These are phyloP conservation scores for Panicum virgatum DNA, from an alignment of 202 grass and related monocot genomes.

Conservation along the genomic window DNA sequence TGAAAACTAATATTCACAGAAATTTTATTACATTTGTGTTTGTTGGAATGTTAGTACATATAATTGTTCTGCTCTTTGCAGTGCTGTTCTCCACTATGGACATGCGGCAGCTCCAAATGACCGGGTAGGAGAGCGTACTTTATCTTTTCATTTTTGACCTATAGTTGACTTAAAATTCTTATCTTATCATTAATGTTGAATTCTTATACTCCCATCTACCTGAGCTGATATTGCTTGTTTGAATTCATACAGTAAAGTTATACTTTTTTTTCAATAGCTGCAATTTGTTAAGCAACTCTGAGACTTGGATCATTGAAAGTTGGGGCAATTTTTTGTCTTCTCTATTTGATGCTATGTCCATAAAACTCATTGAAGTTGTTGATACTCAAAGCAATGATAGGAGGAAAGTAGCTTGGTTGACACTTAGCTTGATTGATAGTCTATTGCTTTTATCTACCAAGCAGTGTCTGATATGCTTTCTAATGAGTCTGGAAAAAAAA, in stretches of 20 bases:
- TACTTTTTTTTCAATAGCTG: constrained; percentile 6
- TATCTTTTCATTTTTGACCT: constrained; percentile 20
- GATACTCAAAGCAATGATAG: background rate
- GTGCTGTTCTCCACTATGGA: constrained; percentile 98
- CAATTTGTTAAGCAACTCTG: constrained; percentile 1
- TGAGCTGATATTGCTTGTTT: constrained; percentile 13
- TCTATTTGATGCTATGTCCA: background rate
- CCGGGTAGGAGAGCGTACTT: constrained; percentile 62
- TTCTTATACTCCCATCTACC: constrained; percentile 19
- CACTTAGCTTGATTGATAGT: constrained; percentile 2
- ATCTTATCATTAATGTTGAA: background rate
- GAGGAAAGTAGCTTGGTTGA: constrained; percentile 7
- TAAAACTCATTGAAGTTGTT: background rate
- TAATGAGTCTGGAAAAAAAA: constrained; percentile 7
- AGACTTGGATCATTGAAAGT: constrained; percentile 3
- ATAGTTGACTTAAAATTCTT: constrained; percentile 12
- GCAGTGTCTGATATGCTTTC: constrained; percentile 1
- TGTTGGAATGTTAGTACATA: constrained; percentile 24
- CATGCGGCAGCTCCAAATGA: constrained; percentile 96
- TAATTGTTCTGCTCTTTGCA: constrained; percentile 54
- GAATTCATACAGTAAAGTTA: background rate
- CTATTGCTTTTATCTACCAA: constrained; percentile 22
- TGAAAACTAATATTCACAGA: background rate
- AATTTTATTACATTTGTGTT: constrained; percentile 23
- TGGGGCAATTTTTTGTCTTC: background rate